Percentiles rank a stretch among this genome's conserved stretches.
phyloP scores from a whole-genome alignment of 805 yeast genomes.

The Candida sakaeoensis region DNA sequence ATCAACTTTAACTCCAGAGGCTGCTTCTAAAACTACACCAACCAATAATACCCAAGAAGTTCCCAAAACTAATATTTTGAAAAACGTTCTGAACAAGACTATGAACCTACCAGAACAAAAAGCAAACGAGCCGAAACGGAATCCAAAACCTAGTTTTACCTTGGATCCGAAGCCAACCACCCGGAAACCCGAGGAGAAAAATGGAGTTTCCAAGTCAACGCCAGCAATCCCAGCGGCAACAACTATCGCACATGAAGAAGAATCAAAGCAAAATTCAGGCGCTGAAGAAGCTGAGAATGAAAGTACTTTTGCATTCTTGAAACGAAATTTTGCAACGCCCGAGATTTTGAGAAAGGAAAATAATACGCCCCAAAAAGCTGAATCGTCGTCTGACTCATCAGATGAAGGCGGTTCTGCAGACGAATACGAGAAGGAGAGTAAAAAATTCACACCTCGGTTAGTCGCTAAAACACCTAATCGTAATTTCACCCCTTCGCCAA shows the following conservation, averaged over 20 bases:
- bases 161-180: not conserved
- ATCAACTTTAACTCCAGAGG: too few species aligned
- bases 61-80: not conserved
- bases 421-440: slow-evolving; percentile 1
- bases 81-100: not conserved
- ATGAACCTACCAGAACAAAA: not conserved
- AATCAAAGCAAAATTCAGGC: not conserved
- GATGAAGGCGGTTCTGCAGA: slow-evolving; percentile 10
- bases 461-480: slow-evolving; percentile 10
- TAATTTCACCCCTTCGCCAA: slow-evolving; percentile 2
- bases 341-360: not conserved
- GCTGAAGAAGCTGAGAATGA: not conserved
- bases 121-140: not conserved
- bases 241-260: not conserved
- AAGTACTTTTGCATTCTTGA: not conserved
- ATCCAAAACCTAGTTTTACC: not conserved
- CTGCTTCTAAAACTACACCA: too few species aligned
- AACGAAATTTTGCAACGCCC: not conserved
- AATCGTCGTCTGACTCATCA: slow-evolving; percentile 14
- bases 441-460: slow-evolving; percentile 9
- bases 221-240: too few species aligned
- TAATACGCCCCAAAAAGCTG: slow-evolving; percentile 1
- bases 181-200: not conserved
- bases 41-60: not conserved
- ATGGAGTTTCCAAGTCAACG: not conserved